phyloP scores from a whole-genome alignment of 257 asterid genomes.

The Nicotiana knightiana region DNA sequence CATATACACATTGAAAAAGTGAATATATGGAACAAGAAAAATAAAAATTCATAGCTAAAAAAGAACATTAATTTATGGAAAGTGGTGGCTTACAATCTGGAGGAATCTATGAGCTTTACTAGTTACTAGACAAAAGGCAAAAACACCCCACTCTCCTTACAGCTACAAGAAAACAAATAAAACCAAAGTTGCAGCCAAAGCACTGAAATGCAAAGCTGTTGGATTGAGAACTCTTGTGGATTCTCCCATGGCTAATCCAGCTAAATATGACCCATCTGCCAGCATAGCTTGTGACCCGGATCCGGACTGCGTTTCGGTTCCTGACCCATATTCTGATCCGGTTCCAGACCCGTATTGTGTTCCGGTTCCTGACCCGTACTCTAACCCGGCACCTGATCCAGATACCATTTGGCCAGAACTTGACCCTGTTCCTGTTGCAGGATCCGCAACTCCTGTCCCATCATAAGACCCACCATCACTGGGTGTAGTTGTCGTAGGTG shows the following conservation, averaged over 20 bases:
- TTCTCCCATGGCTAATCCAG: conserved; percentile 88
- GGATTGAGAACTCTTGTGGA: conserved; percentile 35
- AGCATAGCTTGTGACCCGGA: conserved; percentile 46
- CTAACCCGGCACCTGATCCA: conserved; percentile 24
- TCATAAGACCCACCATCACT: conserved; percentile 27
- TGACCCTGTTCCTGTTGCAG: conserved; percentile 24
- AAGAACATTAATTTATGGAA: neutral
- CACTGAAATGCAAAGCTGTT: conserved; percentile 20
- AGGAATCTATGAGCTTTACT: conserved; percentile 9
- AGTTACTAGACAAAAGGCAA: conserved; percentile 12
- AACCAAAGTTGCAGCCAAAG: conserved; percentile 12
- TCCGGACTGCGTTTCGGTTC: conserved; percentile 25
- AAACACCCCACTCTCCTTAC: conserved; percentile 12
- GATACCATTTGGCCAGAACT: conserved; percentile 12
- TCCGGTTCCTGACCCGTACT: neutral
- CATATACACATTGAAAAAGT: conserved; percentile 16
- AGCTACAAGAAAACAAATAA: conserved; percentile 26
- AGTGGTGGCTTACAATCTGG: conserved; percentile 21
- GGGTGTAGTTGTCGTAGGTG: conserved; percentile 34
- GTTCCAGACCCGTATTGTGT: neutral
- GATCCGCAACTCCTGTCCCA: conserved; percentile 1
- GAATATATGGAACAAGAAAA: neutral
- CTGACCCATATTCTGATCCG: conserved; percentile 6
- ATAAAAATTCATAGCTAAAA: conserved; percentile 11
- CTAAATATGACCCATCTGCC: conserved; percentile 77